Percentiles rank a stretch among this genome's conserved stretches.
phyloP scores from a whole-genome alignment of 495 filamentous ascomycete genomes.

The Penicillium roqueforti region DNA sequence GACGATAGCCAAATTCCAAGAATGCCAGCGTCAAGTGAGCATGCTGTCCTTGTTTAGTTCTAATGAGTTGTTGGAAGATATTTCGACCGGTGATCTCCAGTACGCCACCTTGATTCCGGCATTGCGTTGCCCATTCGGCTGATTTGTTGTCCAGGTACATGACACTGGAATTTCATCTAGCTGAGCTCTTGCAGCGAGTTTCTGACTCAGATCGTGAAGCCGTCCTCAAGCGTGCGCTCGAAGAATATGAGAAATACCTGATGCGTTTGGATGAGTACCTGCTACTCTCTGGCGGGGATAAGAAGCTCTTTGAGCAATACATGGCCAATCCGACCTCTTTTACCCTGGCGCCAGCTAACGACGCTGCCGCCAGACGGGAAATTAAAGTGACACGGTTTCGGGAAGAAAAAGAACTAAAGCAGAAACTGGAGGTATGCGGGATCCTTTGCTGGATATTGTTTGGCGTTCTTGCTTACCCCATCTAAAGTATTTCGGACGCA shows the following conservation, averaged over 20 bases:
- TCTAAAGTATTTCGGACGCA: conserved; percentile 55
- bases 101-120: conserved; percentile 43
- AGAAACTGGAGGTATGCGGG: conserved; percentile 64
- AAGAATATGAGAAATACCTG: conserved; percentile 72
- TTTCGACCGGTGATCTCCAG: conserved; percentile 77
- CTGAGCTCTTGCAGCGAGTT: conserved; percentile 59
- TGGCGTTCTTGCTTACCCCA: conserved; percentile 20
- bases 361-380: conserved; percentile 69
- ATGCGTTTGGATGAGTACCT: conserved; percentile 72
- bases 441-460: not conserved
- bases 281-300: conserved; percentile 62
- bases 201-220: conserved; percentile 55
- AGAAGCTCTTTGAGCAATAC: conserved; percentile 68
- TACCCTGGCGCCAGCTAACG: conserved; percentile 60
- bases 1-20: conserved; percentile 65
- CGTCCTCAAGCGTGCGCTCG: conserved; percentile 57
- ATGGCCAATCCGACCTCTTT: conserved; percentile 62
- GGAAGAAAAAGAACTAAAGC: conserved; percentile 80
- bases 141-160: conserved; percentile 53
- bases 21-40: conserved; percentile 64
- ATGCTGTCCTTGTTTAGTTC: conserved; percentile 78
- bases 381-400: conserved; percentile 83
- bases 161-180: conserved; percentile 61
- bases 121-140: conserved; percentile 22
- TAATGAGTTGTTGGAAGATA: conserved; percentile 87